Base-by-base conservation (phyloP, 345 rosid species). In the Brassica juncea region DNA sequence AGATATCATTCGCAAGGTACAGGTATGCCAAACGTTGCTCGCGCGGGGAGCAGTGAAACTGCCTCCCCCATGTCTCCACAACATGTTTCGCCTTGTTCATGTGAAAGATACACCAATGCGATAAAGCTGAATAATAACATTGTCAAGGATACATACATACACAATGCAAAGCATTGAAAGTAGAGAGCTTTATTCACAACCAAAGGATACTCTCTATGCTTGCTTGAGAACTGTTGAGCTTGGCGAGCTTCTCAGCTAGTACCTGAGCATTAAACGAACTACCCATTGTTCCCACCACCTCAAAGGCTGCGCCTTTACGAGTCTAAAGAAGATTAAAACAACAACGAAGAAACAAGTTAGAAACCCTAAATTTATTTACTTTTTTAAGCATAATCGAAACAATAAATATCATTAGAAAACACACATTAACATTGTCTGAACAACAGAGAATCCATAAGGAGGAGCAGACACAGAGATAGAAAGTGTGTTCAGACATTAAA, bases 151-250 rank as follows among this genome's bases (percentile, higher is more conserved):
- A 58, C 31, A 58, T 8, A 71, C 67, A 77, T 52, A 47, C 16
- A 66, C 65, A 73, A 60, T 1, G 10, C 25, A 32, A 66, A 14
- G 54, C 6, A 57, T 19, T 6, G 5, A 27, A 67, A 79, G 72
- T 5, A 66, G 16, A 77, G 19, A 64, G 31, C 81, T 77, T 63
- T 63, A 70, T 25, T 2, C 28, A 64, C 66, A 74, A 25, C 37
- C 30, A 37, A 69, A 91, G 96, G 99, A 95, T 95, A 95, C 99
- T 95, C 84, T 95, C 99, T 69, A 95, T 95, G 92, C 99, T 93
- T 32, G 98, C 88, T 82, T 95, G 99, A 25, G 99, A 80, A 69
- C 49, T 88, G 84, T 93, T 93, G 82, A 95, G 99, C 86, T 93
- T 95, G 68, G 88, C 84, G 58, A 95, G 93, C 89, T 95, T 95